These are phyloP conservation scores for Aspergillus egyptiacus DNA, from an alignment of 495 filamentous ascomycete species.

Conservation along the genomic window DNA sequence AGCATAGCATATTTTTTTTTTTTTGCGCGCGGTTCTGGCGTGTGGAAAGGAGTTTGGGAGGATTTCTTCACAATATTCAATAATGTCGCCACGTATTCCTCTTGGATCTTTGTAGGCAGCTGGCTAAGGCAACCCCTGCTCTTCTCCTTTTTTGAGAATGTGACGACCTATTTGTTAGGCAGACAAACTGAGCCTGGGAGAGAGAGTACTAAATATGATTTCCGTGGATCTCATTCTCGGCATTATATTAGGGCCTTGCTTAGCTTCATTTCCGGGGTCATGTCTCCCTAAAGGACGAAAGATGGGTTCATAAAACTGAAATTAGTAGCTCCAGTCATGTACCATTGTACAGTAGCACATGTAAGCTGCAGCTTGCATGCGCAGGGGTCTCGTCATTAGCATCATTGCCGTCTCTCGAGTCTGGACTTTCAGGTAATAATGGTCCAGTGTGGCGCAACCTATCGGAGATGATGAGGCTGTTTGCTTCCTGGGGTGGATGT, in stretches of 20 bases:
- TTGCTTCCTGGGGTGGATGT: background rate
- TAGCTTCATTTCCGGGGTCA: background rate
- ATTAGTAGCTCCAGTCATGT: background rate
- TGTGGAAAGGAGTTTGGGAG: slow-evolving; percentile 2
- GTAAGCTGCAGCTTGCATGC: background rate
- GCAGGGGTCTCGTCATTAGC: too few relatives aligned
- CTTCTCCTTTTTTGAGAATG: background rate
- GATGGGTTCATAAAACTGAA: background rate
- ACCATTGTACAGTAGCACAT: background rate
- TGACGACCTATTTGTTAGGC: background rate
- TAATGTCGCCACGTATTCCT: background rate
- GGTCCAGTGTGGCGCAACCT: background rate
- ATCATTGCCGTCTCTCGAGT: too few relatives aligned
- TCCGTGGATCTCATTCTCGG: slow-evolving; percentile 8
- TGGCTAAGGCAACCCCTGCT: background rate
- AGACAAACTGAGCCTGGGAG: background rate
- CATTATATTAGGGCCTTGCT: slow-evolving; percentile 7
- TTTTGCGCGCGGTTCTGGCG: slow-evolving; percentile 5
- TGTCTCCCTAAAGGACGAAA: background rate
- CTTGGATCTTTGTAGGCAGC: background rate
- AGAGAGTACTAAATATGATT: background rate
- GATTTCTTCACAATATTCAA: background rate
- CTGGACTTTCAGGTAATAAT: background rate
- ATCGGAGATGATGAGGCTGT: background rate
- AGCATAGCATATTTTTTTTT: background rate